Base-by-base conservation (phyloP, 345 rosid species). In the Acer negundo region DNA sequence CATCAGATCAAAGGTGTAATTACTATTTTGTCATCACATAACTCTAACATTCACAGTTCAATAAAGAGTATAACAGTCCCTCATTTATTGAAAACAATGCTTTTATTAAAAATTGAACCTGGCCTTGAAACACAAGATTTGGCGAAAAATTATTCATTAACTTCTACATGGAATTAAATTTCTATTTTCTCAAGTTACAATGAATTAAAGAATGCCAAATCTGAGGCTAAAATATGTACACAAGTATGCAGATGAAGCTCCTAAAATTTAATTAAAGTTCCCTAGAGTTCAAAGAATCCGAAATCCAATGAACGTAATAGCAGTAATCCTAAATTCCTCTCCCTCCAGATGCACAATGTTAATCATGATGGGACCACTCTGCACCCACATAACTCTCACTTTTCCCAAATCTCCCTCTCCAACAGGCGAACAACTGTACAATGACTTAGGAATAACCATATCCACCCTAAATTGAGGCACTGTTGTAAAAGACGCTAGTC, bases 21-120 rank as follows among this genome's bases (percentile, higher is more conserved):
- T 17, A 74, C 62, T 28, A 62, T 63, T 74, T 63, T 42, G 46
- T 62, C 68, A 72, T 59, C 63, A 59, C 26, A 59, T 13, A 59
- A 59, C 63, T 49, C 8, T 59, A n/a, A 59, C 26, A 59, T 59
- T 20, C 26, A 59, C 63, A 59, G 26, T 59, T 59, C 63, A 59
- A 59, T 6, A 59, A 17, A 24, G 49, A 24, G 67, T 63, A 13
- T 11, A 63, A 63, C 16, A 63, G 38, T 24, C 67, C 11, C 26
- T 24, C 6, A 22, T 62, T 62, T 10, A 24, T 62, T 62, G 16
- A 62, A 62, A 62, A 62, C 16, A 22, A 8, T 10, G 35, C 66
- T 62, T 62, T 62, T 23, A 22, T 22, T 4, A 62, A 12, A 22
- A 10, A 12, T 58, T 26, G 16, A 10, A 22, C 19, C 66, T 23